A percentile compares a stretch with the other conserved stretches of the same genome.
Evolutionary conservation across 2,329 filamentous ascomycete species (phyloP).

Genomic region (Microcera coccophila): DNA sequence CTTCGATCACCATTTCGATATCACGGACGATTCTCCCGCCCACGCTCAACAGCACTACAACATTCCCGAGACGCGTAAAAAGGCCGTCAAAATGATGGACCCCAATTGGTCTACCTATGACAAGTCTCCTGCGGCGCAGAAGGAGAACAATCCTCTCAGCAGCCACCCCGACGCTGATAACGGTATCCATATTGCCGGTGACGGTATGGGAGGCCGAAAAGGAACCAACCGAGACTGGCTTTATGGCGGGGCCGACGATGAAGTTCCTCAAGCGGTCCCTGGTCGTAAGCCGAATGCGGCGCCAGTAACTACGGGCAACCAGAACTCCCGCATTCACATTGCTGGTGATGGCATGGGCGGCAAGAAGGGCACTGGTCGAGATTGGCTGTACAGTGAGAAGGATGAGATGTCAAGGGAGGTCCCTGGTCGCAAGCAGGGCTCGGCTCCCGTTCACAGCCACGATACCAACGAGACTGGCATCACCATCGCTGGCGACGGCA

Average conservation of each 20-base stretch:
- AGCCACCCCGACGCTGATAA: slow-evolving; percentile 44
- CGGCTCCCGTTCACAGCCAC: background rate
- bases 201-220: slow-evolving; percentile 63
- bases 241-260: slow-evolving; percentile 37
- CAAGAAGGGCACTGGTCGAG: slow-evolving; percentile 47
- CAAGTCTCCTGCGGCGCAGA: slow-evolving; percentile 49
- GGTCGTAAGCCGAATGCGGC: slow-evolving; percentile 11
- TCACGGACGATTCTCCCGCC: slow-evolving; percentile 64
- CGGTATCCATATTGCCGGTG: slow-evolving; percentile 48
- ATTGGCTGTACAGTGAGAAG: slow-evolving; percentile 56
- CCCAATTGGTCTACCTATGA: slow-evolving; percentile 57
- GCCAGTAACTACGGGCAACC: slow-evolving; percentile 13
- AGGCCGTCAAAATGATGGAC: slow-evolving; percentile 71
- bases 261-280: slow-evolving; percentile 26
- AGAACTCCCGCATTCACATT: slow-evolving; percentile 36
- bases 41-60: slow-evolving; percentile 40
- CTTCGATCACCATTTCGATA: slow-evolving; percentile 73
- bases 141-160: slow-evolving; percentile 48
- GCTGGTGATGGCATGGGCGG: slow-evolving; percentile 64
- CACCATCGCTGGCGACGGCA: slow-evolving; percentile 56
- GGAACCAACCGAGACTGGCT: slow-evolving; percentile 55
- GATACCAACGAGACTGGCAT: slow-evolving; percentile 7
- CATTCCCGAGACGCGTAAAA: slow-evolving; percentile 57
- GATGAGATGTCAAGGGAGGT: slow-evolving; percentile 32
- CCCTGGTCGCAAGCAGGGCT: slow-evolving; percentile 16